phyloP scores from a whole-genome alignment of 495 filamentous ascomycete genomes.

The Hypoxylon lenormandii region DNA sequence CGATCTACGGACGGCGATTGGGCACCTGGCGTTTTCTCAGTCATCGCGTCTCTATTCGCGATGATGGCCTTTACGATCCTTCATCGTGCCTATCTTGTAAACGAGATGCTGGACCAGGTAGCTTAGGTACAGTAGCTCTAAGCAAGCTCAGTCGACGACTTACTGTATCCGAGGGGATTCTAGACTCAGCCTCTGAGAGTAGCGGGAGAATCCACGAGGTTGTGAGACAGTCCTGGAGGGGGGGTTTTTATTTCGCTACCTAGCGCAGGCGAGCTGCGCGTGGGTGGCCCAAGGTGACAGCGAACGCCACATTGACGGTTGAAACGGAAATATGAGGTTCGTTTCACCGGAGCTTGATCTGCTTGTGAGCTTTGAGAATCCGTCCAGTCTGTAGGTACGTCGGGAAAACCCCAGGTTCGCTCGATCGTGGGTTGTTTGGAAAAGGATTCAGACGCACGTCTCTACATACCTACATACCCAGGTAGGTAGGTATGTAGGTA shows the following conservation, averaged over 20 bases:
- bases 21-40: not conserved
- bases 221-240: constrained; percentile 32
- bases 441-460: constrained; percentile 36
- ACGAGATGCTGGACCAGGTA: no score
- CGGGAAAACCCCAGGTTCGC: constrained; percentile 20
- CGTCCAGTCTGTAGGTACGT: not conserved
- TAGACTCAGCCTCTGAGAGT: constrained; percentile 28
- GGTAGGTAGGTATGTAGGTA: no score
- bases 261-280: not conserved
- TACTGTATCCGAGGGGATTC: constrained; percentile 9
- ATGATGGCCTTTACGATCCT: no score
- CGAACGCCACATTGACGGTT: constrained; percentile 28
- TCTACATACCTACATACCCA: constrained; percentile 39
- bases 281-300: not conserved
- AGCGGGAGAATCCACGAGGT: constrained; percentile 22
- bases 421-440: constrained; percentile 8
- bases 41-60: no score
- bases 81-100: no score
- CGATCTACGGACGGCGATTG: not conserved
- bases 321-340: constrained; percentile 15
- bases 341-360: constrained; percentile 27
- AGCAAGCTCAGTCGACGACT: not conserved
- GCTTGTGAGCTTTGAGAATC: not conserved
- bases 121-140: no score
- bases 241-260: constrained; percentile 31